phyloP scores from a whole-genome alignment of 1,139 yeast genomes.

The Suhomyces bribrorum region DNA sequence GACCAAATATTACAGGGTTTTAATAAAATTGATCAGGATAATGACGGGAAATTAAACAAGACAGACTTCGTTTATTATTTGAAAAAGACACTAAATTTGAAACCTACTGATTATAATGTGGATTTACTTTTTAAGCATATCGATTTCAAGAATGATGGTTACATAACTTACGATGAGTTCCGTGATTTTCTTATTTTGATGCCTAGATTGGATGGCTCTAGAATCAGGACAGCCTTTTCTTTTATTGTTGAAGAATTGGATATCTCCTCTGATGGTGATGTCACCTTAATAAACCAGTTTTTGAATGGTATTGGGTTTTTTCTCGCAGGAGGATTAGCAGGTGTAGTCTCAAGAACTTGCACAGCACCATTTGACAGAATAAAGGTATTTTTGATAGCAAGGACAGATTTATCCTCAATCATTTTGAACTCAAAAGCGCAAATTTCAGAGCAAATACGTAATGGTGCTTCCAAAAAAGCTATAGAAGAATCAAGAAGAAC shows the following conservation, averaged over 20 bases:
- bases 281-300: constrained; percentile 75
- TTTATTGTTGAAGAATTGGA: constrained; percentile 81
- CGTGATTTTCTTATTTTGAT: constrained; percentile 77
- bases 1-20: constrained; percentile 72
- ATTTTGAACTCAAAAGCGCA: constrained; percentile 57
- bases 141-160: constrained; percentile 64
- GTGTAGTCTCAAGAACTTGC: constrained; percentile 94
- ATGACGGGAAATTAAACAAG: constrained; percentile 70
- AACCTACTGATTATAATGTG: constrained; percentile 56
- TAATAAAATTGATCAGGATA: constrained; percentile 65
- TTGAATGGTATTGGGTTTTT: constrained; percentile 87
- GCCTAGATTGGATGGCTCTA: constrained; percentile 71
- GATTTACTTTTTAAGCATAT: constrained; percentile 61
- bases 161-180: constrained; percentile 83
- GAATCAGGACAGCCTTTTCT: constrained; percentile 77
- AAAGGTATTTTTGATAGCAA: constrained; percentile 89
- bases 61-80: constrained; percentile 70
- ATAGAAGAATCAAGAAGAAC: constrained; percentile 39
- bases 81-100: constrained; percentile 49
- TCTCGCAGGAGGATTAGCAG: constrained; percentile 92
- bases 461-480: constrained; percentile 37
- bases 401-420: constrained; percentile 78
- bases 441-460: constrained; percentile 45
- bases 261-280: constrained; percentile 87
- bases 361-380: constrained; percentile 97